phyloP scores from a whole-genome alignment of 2,329 filamentous ascomycete genomes.

The Paecilomyces sp. region DNA sequence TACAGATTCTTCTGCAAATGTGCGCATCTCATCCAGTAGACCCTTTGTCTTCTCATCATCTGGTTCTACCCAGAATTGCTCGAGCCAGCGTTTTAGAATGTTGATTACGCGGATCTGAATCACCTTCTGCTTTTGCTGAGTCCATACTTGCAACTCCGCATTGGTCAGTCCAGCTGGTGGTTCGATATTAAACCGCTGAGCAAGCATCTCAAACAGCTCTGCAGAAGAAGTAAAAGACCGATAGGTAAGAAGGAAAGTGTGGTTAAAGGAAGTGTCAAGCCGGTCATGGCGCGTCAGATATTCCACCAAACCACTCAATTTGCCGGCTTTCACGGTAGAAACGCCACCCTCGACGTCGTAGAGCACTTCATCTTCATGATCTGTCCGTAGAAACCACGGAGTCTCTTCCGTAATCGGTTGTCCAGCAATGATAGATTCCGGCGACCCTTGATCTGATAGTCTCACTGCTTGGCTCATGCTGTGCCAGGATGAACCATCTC shows the following conservation, averaged over 20 bases:
- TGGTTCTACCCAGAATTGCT: slow-evolving; percentile 94
- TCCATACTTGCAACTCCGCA: slow-evolving; percentile 70
- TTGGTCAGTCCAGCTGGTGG: slow-evolving; percentile 68
- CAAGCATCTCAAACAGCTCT: slow-evolving; percentile 80
- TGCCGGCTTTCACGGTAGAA: slow-evolving; percentile 44
- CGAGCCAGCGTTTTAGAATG: slow-evolving; percentile 92
- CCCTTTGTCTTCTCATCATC: slow-evolving; percentile 57
- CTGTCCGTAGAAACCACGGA: slow-evolving; percentile 1
- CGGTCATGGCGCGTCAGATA: slow-evolving; percentile 90
- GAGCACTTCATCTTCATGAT: slow-evolving; percentile 1
- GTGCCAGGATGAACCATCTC: background rate
- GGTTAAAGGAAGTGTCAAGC: slow-evolving; percentile 85
- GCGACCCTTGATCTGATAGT: background rate
- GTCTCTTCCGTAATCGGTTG: background rate
- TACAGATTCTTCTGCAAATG: slow-evolving; percentile 53
- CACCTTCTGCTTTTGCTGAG: slow-evolving; percentile 80
- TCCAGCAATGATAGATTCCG: background rate
- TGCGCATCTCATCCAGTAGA: slow-evolving; percentile 73
- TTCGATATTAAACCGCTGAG: slow-evolving; percentile 80
- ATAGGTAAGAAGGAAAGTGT: slow-evolving; percentile 90
- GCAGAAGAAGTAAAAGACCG: slow-evolving; percentile 79
- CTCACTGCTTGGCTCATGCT: background rate
- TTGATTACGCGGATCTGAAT: slow-evolving; percentile 91
- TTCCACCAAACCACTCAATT: slow-evolving; percentile 78
- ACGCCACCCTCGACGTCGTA: background rate